These are phyloP conservation scores for Stellera chamaejasme DNA, from an alignment of 345 rosid genomes.

Conservation along the genomic window DNA sequence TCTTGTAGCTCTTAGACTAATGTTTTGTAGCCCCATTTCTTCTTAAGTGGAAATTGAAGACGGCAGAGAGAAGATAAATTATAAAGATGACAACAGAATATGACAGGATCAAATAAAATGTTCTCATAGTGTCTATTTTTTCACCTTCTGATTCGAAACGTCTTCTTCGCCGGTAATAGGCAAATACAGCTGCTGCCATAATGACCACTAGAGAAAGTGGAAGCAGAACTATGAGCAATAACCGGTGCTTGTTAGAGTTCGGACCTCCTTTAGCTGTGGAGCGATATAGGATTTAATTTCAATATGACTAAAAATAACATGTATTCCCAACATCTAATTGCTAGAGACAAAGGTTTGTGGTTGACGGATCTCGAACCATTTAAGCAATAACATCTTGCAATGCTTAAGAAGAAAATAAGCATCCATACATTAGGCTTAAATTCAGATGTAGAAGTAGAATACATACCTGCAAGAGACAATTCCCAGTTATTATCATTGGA, in stretches of 20 bases:
- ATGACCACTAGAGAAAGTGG: constrained; percentile 18
- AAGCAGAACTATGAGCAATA: constrained; percentile 16
- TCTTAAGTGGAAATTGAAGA: neutral
- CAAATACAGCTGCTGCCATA: neutral
- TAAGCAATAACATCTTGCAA: no score
- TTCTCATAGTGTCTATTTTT: neutral
- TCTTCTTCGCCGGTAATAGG: constrained; percentile 13
- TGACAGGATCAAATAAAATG: neutral
- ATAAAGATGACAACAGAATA: neutral
- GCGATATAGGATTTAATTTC: neutral
- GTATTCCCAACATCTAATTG: no score
- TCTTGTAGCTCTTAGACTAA: neutral
- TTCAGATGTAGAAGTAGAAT: neutral
- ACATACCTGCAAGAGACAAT: constrained; percentile 22
- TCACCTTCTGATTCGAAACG: constrained; percentile 15
- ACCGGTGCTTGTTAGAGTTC: neutral
- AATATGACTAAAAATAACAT: neutral
- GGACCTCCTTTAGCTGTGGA: constrained; percentile 9
- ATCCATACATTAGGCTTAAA: no score
- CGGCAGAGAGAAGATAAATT: neutral
- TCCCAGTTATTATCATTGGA: constrained; percentile 33
- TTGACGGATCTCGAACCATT: no score
- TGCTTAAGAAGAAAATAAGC: no score
- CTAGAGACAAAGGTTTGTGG: no score
- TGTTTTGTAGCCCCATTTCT: neutral